These are phyloP conservation scores for Myriosclerotinia scirpicola DNA, from an alignment of 2,329 filamentous ascomycete species.

Conservation along the genomic window DNA sequence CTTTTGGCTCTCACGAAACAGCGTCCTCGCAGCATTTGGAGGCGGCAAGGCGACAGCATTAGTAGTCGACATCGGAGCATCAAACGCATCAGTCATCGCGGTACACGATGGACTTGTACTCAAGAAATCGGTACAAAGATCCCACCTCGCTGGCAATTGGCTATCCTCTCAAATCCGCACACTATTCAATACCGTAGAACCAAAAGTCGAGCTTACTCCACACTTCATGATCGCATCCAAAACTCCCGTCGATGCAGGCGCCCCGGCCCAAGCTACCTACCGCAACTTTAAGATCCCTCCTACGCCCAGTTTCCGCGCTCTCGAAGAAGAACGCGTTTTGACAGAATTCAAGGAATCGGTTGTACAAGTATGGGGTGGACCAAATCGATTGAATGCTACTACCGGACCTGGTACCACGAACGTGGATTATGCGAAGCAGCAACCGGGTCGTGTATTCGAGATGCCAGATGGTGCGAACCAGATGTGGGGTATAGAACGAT, in stretches of 20 bases:
- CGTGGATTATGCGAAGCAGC: slow-evolving; percentile 70
- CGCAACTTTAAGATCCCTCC: slow-evolving; percentile 65
- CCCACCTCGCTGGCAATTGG: slow-evolving; percentile 84
- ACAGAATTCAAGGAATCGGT: slow-evolving; percentile 98
- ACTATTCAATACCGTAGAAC: slow-evolving; percentile 69
- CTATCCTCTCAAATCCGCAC: slow-evolving; percentile 83
- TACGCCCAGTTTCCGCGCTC: slow-evolving; percentile 69
- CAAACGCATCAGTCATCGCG: slow-evolving; percentile 84
- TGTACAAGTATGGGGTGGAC: slow-evolving; percentile 88
- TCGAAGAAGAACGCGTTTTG: slow-evolving; percentile 89
- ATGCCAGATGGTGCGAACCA: slow-evolving; percentile 97
- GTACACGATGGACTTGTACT: slow-evolving; percentile 94
- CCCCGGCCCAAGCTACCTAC: slow-evolving; percentile 73
- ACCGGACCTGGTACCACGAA: slow-evolving; percentile 59
- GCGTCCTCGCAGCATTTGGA: slow-evolving; percentile 87
- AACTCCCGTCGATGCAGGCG: slow-evolving; percentile 80
- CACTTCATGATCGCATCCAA: slow-evolving; percentile 89
- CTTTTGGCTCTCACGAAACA: slow-evolving; percentile 87
- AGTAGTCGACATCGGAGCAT: slow-evolving; percentile 87
- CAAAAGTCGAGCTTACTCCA: slow-evolving; percentile 73
- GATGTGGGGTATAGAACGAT: slow-evolving; percentile 87
- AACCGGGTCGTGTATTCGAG: slow-evolving; percentile 86
- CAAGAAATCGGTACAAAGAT: slow-evolving; percentile 84
- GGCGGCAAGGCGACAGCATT: slow-evolving; percentile 91
- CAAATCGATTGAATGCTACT: slow-evolving; percentile 58